A percentile compares a stretch with the other conserved stretches of the same genome.
Conservation (phyloP, 2,329 filamentous ascomycete genomes). For the Xylaria sp. region DNA sequence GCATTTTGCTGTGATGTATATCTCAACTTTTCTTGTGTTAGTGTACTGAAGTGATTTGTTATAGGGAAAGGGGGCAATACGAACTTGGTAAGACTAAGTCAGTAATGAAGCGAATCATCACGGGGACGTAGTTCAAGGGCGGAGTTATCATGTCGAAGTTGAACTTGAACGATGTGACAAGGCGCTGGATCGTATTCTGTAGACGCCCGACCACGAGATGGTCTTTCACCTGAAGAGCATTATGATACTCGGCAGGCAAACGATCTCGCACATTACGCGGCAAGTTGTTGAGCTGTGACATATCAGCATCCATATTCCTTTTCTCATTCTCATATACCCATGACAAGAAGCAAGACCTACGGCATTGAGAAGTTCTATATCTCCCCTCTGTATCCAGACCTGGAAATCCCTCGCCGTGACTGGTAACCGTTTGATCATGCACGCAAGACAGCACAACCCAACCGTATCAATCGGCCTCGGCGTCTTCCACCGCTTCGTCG, state of each 20-base stretch:
- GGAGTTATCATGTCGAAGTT: conserved; percentile 70
- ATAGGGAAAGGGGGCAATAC: not conserved
- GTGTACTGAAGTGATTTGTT: not conserved
- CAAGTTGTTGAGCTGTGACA: conserved; percentile 46
- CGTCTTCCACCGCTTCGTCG: conserved; percentile 46
- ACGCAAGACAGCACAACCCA: conserved; percentile 73
- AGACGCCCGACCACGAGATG: conserved; percentile 52
- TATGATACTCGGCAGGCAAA: conserved; percentile 57
- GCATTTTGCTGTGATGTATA: conserved; percentile 54
- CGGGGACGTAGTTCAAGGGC: conserved; percentile 61
- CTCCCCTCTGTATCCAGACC: conserved; percentile 60
- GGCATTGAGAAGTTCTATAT: conserved; percentile 67
- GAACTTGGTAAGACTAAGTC: conserved; percentile 69
- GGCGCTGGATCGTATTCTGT: conserved; percentile 56
- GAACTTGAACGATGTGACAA: conserved; percentile 57
- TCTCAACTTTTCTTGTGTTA: conserved; percentile 50
- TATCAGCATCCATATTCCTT: not conserved
- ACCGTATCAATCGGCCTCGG: conserved; percentile 72
- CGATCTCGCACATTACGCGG: conserved; percentile 61
- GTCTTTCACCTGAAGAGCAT: conserved; percentile 49
- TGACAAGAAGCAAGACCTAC: conserved; percentile 36
- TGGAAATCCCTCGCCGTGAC: conserved; percentile 68
- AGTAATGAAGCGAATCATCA: conserved; percentile 65
- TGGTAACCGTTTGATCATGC: conserved; percentile 68
- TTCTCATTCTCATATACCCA: no score